Conservation (phyloP, 2,329 filamentous ascomycete species). For the Colletotrichum brevisporum region DNA sequence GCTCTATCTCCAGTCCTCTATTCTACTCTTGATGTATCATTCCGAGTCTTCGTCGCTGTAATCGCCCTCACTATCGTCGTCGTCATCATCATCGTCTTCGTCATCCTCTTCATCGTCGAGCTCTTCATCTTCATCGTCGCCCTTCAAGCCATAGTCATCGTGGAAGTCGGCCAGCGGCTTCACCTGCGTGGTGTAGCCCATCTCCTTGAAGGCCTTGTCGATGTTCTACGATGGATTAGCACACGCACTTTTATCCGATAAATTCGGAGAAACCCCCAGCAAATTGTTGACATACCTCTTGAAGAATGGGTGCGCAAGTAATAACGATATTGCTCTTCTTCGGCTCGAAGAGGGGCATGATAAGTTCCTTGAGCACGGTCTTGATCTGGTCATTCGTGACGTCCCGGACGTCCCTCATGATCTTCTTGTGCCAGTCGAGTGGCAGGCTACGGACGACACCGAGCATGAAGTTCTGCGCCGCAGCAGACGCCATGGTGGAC, state of each 20-base stretch:
- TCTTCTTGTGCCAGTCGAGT: constrained; percentile 81
- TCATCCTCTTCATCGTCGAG: constrained; percentile 70
- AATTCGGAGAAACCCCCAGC: not conserved
- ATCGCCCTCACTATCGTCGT: constrained; percentile 61
- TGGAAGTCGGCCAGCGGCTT: constrained; percentile 84
- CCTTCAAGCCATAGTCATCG: constrained; percentile 88
- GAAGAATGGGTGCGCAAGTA: constrained; percentile 88
- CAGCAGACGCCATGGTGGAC: constrained; percentile 85
- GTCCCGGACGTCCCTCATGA: constrained; percentile 82
- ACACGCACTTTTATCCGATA: constrained; percentile 6
- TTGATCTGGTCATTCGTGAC: constrained; percentile 85
- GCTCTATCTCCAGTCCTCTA: constrained; percentile 23
- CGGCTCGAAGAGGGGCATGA: constrained; percentile 85
- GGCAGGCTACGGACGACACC: constrained; percentile 83
- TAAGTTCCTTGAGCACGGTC: constrained; percentile 78
- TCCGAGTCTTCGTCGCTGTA: constrained; percentile 53
- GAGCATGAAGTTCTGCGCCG: constrained; percentile 85
- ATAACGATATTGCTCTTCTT: constrained; percentile 87
- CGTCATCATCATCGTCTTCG: constrained; percentile 67
- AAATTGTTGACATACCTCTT: constrained; percentile 74
- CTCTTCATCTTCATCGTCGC: constrained; percentile 71
- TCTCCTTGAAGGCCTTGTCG: constrained; percentile 78
- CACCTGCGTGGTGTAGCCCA: constrained; percentile 84
- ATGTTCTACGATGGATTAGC: constrained; percentile 69
- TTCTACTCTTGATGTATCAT: constrained; percentile 26